Evolutionary conservation across 164 flowering plant species (phyloP).

Genomic region (Vitis vinifera): ASM3070453v1 NC_081813.1:1462001-1462500

Average conservation of each 20-base stretch:
- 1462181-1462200: slow-evolving; percentile 38
- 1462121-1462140: slow-evolving; percentile 15
- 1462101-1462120: slow-evolving; percentile 10
- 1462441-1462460: not conserved
- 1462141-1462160: slow-evolving; percentile 34
- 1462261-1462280: not conserved
- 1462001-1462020: slow-evolving; percentile 57
- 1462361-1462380: slow-evolving; percentile 41
- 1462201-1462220: too few species aligned
- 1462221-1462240: not conserved
- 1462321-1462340: slow-evolving; percentile 36
- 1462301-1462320: slow-evolving; percentile 27
- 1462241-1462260: not conserved
- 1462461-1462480: too few species aligned
- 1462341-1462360: slow-evolving; percentile 56
- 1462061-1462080: slow-evolving; percentile 36
- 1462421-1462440: not conserved
- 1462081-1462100: slow-evolving; percentile 52
- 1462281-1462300: slow-evolving; percentile 77
- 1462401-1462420: not conserved
- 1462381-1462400: not conserved
- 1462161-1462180: slow-evolving; percentile 54
- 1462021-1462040: slow-evolving; percentile 46
- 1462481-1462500: too few species aligned
- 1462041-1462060: slow-evolving; percentile 49